Conservation (phyloP, 2,329 filamentous ascomycete species). For the Penicillium freii region DNA sequence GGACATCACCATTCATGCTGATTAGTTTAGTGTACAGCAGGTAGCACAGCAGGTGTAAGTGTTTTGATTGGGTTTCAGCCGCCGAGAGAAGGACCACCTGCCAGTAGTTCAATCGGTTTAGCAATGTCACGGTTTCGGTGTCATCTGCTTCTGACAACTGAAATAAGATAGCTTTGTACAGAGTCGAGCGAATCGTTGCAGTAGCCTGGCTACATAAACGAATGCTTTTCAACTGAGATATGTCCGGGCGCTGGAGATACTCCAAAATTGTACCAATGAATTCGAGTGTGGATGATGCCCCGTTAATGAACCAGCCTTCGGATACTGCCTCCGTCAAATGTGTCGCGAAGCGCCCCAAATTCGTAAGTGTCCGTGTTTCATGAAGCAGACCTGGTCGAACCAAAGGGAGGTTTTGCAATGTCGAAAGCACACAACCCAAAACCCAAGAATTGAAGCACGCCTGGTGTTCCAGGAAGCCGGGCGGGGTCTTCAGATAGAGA, state of each 20-base stretch:
- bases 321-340: conserved; percentile 89
- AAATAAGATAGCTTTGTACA: conserved; percentile 76
- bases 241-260: conserved; percentile 80
- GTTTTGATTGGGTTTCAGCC: conserved; percentile 74
- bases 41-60: conserved; percentile 84
- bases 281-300: conserved; percentile 77
- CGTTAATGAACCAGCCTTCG: conserved; percentile 94
- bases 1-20: conserved; percentile 64
- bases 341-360: conserved; percentile 74
- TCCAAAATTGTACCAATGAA: conserved; percentile 83
- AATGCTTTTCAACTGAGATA: conserved; percentile 78
- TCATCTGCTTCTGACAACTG: conserved; percentile 81
- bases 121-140: conserved; percentile 65
- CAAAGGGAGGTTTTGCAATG: conserved; percentile 68
- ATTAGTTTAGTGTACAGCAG: conserved; percentile 87
- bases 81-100: conserved; percentile 83
- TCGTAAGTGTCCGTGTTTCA: conserved; percentile 81
- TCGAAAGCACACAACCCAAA: conserved; percentile 69
- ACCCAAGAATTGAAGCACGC: conserved; percentile 93
- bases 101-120: conserved; percentile 91
- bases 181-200: conserved; percentile 69
- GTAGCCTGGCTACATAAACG: conserved; percentile 87
- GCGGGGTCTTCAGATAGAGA: conserved; percentile 81
- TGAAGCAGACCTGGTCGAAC: conserved; percentile 68
- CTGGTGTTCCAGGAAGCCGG: conserved; percentile 90